Percentiles rank a stretch among this genome's conserved stretches.
These are phyloP conservation scores for Solanum bukasovii DNA, from an alignment of 257 asterid species.

Conservation along the genomic window DNA sequence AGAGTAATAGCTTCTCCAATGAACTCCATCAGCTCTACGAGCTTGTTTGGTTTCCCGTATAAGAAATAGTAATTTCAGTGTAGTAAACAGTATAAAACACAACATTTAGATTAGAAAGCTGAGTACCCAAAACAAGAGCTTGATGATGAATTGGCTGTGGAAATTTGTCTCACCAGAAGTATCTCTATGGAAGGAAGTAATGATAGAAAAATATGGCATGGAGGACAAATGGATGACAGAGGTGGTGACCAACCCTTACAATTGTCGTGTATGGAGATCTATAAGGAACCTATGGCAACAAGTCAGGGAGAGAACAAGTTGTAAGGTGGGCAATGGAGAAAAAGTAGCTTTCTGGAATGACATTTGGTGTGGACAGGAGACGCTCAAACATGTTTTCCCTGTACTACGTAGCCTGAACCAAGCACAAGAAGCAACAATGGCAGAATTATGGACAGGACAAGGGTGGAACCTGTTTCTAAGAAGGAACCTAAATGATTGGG, in stretches of 20 bases:
- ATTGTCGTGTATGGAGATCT: not conserved
- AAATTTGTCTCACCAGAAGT: not conserved
- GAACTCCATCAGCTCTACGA: not conserved
- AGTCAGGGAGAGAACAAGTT: not conserved
- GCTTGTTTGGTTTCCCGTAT: not conserved
- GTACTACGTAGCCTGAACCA: not conserved
- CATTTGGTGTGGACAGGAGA: not conserved
- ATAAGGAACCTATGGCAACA: not conserved
- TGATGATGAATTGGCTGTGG: not conserved
- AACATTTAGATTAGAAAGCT: not conserved
- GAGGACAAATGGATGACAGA: not conserved
- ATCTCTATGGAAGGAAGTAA: not conserved
- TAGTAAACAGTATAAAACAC: not conserved
- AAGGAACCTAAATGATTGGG: not conserved
- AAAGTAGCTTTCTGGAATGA: not conserved
- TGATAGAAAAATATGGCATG: not conserved
- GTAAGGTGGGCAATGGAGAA: not conserved
- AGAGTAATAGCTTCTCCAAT: not conserved
- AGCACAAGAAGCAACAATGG: not conserved
- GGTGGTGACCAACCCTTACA: not conserved
- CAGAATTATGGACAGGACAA: not conserved
- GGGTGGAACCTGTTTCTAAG: not conserved
- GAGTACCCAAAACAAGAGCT: not conserved
- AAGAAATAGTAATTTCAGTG: not conserved
- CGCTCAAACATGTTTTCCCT: not conserved